phyloP scores from a whole-genome alignment of 2,329 filamentous ascomycete genomes.

The Pyricularia pennisetigena region DNA sequence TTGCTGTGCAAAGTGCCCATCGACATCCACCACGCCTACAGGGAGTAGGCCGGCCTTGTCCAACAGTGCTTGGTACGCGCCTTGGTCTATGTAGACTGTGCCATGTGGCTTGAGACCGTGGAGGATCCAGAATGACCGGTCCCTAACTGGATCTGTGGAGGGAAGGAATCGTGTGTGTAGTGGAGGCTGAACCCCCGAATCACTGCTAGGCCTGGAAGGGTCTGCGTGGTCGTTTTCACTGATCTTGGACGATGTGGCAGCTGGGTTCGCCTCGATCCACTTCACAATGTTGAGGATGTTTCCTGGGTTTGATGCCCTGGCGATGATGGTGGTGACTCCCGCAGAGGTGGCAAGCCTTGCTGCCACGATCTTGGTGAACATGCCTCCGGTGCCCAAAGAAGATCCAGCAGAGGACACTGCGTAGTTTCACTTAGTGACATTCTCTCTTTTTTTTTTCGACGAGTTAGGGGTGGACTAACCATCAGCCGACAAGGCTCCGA shows the following conservation, averaged over 20 bases:
- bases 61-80: slow-evolving; percentile 69
- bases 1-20: slow-evolving; percentile 81
- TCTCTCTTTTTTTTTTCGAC: no score
- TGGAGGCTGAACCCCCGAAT: slow-evolving; percentile 38
- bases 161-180: slow-evolving; percentile 91
- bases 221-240: slow-evolving; percentile 11
- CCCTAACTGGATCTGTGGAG: slow-evolving; percentile 73
- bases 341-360: slow-evolving; percentile 87
- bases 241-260: slow-evolving; percentile 11
- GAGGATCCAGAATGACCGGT: slow-evolving; percentile 94
- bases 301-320: slow-evolving; percentile 82
- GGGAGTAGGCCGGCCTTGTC: slow-evolving; percentile 83
- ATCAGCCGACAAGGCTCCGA: slow-evolving; percentile 72
- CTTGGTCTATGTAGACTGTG: slow-evolving; percentile 85
- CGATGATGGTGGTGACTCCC: slow-evolving; percentile 93
- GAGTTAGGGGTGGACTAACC: slow-evolving; percentile 29
- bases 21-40: slow-evolving; percentile 82
- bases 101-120: slow-evolving; percentile 87
- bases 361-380: slow-evolving; percentile 95
- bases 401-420: slow-evolving; percentile 82
- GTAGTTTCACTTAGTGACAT: slow-evolving; percentile 5
- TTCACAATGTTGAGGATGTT: slow-evolving; percentile 83
- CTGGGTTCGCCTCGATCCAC: slow-evolving; percentile 55
- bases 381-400: slow-evolving; percentile 83
- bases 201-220: slow-evolving; percentile 13